These are phyloP conservation scores for Beauveria scarabaeidicola DNA, from an alignment of 2,329 filamentous ascomycete genomes.

Conservation along the genomic window DNA sequence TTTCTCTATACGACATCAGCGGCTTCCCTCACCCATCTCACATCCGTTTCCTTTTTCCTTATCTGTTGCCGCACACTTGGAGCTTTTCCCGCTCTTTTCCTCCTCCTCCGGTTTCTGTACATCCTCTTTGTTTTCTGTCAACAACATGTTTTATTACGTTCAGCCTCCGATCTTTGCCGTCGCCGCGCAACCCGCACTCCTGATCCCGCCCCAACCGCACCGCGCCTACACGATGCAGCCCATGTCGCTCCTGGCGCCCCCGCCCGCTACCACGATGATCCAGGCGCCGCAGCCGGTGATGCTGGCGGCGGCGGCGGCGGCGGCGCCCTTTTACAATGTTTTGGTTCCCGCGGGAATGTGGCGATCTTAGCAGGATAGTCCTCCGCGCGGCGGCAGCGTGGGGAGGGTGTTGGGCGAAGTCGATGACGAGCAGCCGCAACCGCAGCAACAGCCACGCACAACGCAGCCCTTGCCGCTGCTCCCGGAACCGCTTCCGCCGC, in stretches of 20 bases:
- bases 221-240: neutral
- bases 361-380: neutral
- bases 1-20: neutral
- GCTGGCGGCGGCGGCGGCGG: neutral
- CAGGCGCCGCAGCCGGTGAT: neutral
- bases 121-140: neutral
- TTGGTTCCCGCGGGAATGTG: neutral
- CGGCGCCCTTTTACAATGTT: neutral
- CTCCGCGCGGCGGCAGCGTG: neutral
- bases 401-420: neutral
- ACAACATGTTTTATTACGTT: slow-evolving; percentile 19
- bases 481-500: neutral
- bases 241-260: slow-evolving; percentile 12
- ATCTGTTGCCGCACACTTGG: no score
- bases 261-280: slow-evolving; percentile 11
- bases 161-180: slow-evolving; percentile 20
- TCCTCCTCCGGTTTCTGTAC: no score
- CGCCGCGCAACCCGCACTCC: neutral
- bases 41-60: no score
- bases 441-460: neutral
- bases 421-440: neutral
- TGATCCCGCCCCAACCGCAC: slow-evolving; percentile 3
- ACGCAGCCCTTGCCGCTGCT: neutral
- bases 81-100: no score
- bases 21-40: no score